Conservation (phyloP, 2,329 filamentous ascomycete species). For the Teratosphaeria gauchensis region DNA sequence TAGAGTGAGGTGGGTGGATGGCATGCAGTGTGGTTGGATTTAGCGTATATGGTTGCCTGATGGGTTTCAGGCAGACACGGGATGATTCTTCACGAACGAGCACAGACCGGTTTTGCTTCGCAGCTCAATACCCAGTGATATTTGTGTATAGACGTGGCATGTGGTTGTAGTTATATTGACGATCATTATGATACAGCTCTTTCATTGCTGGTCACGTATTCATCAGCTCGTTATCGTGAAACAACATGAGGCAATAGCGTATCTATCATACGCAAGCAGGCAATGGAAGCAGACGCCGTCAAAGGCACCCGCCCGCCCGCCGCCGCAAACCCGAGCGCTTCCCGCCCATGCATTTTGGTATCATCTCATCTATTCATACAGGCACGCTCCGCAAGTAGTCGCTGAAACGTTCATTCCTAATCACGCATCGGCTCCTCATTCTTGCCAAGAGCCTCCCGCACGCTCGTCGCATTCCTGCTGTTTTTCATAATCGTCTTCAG, state of each 20-base stretch:
- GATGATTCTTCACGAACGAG: not conserved
- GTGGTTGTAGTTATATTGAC: not conserved
- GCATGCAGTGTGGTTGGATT: not conserved
- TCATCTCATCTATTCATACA: not conserved
- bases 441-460: not conserved
- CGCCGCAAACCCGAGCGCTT: not conserved
- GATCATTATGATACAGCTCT: not conserved
- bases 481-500: constrained; percentile 73
- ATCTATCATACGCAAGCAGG: not conserved
- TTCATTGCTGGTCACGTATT: too few species aligned
- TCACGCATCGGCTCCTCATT: constrained; percentile 5
- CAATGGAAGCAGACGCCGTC: not conserved
- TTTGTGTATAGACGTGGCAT: not conserved
- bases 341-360: not conserved
- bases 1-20: not conserved
- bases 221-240: too few species aligned
- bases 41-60: not conserved
- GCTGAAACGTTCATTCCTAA: constrained; percentile 2
- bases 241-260: too few species aligned
- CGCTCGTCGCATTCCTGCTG: constrained; percentile 15
- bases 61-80: not conserved
- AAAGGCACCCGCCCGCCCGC: not conserved
- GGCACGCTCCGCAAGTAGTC: not conserved
- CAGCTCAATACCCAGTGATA: not conserved
- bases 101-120: not conserved